These are phyloP conservation scores for Globisporangium echinulatum DNA, from an alignment of 352 stramenopile genomes.

Conservation along the genomic window DNA sequence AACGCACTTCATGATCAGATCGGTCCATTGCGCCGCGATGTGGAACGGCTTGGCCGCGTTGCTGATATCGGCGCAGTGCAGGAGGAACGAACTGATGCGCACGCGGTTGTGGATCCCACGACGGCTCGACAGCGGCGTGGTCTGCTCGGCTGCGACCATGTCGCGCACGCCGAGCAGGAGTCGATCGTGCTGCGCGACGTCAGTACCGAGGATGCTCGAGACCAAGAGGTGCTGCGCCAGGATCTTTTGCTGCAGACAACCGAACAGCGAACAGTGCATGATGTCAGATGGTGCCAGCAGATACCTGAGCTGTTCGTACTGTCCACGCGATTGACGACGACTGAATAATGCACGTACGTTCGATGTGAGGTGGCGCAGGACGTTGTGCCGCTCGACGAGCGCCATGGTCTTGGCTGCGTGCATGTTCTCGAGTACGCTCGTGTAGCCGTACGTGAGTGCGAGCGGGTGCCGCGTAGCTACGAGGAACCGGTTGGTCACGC, in stretches of 20 bases:
- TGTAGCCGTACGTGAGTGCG: slow-evolving; percentile 11
- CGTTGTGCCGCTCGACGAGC: slow-evolving; percentile 10
- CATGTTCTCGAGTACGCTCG: slow-evolving; percentile 22
- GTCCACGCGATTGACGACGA: too few species aligned
- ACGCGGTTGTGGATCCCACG: slow-evolving; percentile 6
- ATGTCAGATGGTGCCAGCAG: not conserved
- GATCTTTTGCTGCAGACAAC: slow-evolving; percentile 9
- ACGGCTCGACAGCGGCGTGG: not conserved
- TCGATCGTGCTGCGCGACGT: slow-evolving; percentile 15
- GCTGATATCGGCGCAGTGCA: slow-evolving; percentile 28
- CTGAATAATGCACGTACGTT: slow-evolving; percentile 3
- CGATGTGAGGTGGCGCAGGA: slow-evolving; percentile 11
- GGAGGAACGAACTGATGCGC: slow-evolving; percentile 17
- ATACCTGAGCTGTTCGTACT: not conserved
- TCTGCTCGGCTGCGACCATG: not conserved
- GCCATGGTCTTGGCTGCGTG: slow-evolving; percentile 21
- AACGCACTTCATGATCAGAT: slow-evolving; percentile 18
- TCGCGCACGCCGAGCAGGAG: slow-evolving; percentile 11
- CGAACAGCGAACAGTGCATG: not conserved
- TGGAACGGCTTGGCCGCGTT: slow-evolving; percentile 21
- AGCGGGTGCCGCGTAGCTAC: slow-evolving; percentile 15
- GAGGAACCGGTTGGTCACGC: slow-evolving; percentile 23
- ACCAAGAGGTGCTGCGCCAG: slow-evolving; percentile 19
- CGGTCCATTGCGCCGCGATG: slow-evolving; percentile 17
- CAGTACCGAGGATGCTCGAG: slow-evolving; percentile 19